phyloP scores from a whole-genome alignment of 345 rosid species.

The Dimocarpus longan region DNA sequence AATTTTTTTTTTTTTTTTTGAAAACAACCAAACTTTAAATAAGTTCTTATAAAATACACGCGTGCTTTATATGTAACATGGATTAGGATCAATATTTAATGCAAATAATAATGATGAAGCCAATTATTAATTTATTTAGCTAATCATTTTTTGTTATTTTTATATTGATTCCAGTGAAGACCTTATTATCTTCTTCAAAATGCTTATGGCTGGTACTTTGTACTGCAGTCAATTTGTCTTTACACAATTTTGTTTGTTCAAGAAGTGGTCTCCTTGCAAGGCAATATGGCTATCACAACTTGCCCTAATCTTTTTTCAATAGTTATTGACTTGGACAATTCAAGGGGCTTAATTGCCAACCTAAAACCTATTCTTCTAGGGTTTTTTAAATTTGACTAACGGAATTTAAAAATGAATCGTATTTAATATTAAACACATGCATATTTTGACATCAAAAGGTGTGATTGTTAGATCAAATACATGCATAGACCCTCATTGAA shows the following conservation, averaged over 20 bases:
- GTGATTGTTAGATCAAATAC: neutral
- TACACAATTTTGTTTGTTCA: neutral
- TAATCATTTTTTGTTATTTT: too few relatives aligned
- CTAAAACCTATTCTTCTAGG: neutral
- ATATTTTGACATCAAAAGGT: neutral
- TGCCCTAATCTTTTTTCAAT: neutral
- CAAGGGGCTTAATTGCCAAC: slow-evolving; percentile 3
- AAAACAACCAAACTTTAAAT: neutral
- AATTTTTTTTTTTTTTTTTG: too few relatives aligned
- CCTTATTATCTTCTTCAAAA: too few relatives aligned
- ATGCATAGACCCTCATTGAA: neutral
- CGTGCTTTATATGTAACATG: neutral
- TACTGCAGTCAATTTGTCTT: neutral
- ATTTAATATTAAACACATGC: neutral
- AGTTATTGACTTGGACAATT: neutral
- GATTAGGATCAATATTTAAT: too few relatives aligned
- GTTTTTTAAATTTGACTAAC: neutral
- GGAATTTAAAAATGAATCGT: neutral
- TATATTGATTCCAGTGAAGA: too few relatives aligned
- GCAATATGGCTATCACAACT: neutral
- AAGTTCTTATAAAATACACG: neutral
- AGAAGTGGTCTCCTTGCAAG: neutral
- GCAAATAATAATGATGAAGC: too few relatives aligned
- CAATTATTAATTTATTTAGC: too few relatives aligned
- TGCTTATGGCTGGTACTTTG: neutral